phyloP scores from a whole-genome alignment of 225 moss, liverwort and hornwort genomes.

The Polytrichum formosum region DNA sequence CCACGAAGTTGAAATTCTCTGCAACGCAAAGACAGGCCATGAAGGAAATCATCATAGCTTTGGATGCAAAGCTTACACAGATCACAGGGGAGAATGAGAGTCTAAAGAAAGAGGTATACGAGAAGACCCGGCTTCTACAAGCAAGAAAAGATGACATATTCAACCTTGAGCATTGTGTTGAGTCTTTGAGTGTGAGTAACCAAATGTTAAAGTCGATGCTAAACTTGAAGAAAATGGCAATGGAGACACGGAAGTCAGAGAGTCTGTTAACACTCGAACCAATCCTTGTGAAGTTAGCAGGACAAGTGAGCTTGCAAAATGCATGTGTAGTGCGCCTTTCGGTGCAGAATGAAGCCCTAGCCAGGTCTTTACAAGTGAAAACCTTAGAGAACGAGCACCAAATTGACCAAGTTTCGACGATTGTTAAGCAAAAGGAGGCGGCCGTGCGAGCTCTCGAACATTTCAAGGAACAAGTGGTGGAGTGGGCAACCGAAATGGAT shows the following conservation, averaged over 20 bases:
- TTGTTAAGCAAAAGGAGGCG: slow-evolving; percentile 44
- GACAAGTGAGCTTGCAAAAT: slow-evolving; percentile 46
- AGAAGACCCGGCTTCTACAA: slow-evolving; percentile 37
- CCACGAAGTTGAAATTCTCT: slow-evolving; percentile 46
- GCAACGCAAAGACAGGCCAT: slow-evolving; percentile 40
- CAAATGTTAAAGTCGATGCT: slow-evolving; percentile 57
- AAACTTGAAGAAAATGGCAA: slow-evolving; percentile 41
- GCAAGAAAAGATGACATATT: slow-evolving; percentile 37
- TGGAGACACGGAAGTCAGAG: slow-evolving; percentile 27
- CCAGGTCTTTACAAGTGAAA: slow-evolving; percentile 32
- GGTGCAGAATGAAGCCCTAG: slow-evolving; percentile 46
- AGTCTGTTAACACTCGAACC: slow-evolving; percentile 46
- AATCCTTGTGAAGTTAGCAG: slow-evolving; percentile 48
- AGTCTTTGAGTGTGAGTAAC: slow-evolving; percentile 50
- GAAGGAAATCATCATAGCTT: slow-evolving; percentile 46
- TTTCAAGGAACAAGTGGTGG: slow-evolving; percentile 57
- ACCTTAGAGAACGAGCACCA: slow-evolving; percentile 34
- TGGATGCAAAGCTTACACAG: slow-evolving; percentile 37
- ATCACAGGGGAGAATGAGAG: slow-evolving; percentile 39
- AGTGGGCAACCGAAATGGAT: slow-evolving; percentile 59
- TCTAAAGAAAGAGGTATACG: slow-evolving; percentile 35
- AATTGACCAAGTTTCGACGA: slow-evolving; percentile 15
- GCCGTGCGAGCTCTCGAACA: slow-evolving; percentile 47
- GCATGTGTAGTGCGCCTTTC: slow-evolving; percentile 59
- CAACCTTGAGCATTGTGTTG: slow-evolving; percentile 44